phyloP scores from a whole-genome alignment of 495 filamentous ascomycete genomes.

The Podospora tetraspora region DNA sequence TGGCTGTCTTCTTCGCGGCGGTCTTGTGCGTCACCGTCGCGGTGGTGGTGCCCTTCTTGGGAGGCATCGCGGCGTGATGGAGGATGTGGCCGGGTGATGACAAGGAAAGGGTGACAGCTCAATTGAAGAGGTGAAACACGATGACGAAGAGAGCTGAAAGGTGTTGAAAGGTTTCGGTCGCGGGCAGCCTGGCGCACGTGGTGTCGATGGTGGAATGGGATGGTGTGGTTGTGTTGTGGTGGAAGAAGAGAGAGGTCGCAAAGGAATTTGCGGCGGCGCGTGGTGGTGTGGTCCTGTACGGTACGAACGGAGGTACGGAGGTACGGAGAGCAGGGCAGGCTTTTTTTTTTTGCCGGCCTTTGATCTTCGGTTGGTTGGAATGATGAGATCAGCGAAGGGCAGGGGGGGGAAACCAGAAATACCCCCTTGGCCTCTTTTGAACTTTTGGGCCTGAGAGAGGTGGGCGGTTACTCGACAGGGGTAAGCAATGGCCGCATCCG shows the following conservation, averaged over 20 bases:
- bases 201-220: background rate
- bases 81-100: background rate
- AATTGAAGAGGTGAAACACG: background rate
- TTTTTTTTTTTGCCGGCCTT: background rate
- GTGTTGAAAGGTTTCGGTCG: background rate
- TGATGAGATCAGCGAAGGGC: background rate
- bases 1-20: slow-evolving; percentile 3
- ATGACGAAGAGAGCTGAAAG: background rate
- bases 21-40: slow-evolving; percentile 12
- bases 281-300: background rate
- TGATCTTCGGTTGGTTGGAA: background rate
- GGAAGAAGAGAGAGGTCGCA: background rate
- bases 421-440: slow-evolving; percentile 2
- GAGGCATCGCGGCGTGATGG: slow-evolving; percentile 21
- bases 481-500: slow-evolving; percentile 5
- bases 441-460: background rate
- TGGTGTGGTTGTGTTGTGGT: background rate
- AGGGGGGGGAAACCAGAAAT: background rate
- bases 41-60: slow-evolving; percentile 23
- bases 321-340: background rate
- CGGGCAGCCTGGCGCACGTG: background rate
- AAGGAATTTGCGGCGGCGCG: background rate
- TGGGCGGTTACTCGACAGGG: slow-evolving; percentile 3
- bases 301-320: background rate
- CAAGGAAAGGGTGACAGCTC: background rate